These are phyloP conservation scores for Dipsacomyces acuminosporus DNA, from an alignment of 371 early-diverging fungal species.

Conservation along the genomic window DNA sequence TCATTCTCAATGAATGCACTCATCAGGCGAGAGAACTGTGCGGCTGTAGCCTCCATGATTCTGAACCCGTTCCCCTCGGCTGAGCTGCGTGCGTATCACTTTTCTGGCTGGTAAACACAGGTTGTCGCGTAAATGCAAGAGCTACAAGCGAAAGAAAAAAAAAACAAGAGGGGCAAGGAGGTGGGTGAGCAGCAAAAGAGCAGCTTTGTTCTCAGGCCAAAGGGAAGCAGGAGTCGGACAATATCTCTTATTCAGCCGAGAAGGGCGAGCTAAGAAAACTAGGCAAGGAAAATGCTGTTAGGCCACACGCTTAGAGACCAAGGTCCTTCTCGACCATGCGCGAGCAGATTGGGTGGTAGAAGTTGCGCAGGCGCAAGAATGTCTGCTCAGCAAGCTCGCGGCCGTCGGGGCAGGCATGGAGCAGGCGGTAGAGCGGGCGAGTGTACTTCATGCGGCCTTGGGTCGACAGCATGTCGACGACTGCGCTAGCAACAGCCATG, in stretches of 20 bases:
- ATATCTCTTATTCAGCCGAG: too few relatives aligned
- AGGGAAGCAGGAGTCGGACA: too few relatives aligned
- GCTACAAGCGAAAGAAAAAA: too few relatives aligned
- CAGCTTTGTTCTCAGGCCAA: too few relatives aligned
- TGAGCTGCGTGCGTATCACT: too few relatives aligned
- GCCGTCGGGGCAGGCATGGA: constrained; percentile 50
- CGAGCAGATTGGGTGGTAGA: constrained; percentile 93
- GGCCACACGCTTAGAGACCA: constrained; percentile 51
- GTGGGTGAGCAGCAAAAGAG: too few relatives aligned
- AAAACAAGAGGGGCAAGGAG: too few relatives aligned
- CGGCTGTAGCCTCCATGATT: constrained; percentile 41
- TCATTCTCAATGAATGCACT: constrained; percentile 35
- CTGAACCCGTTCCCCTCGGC: too few relatives aligned
- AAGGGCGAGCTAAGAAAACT: too few relatives aligned
- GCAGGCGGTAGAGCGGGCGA: constrained; percentile 67
- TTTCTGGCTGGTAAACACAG: too few relatives aligned
- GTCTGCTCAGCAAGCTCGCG: constrained; percentile 72
- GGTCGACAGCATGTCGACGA: constrained; percentile 70
- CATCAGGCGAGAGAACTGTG: constrained; percentile 45
- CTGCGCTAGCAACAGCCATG: constrained; percentile 68
- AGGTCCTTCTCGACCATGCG: constrained; percentile 78
- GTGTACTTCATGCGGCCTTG: constrained; percentile 97
- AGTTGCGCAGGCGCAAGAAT: constrained; percentile 67
- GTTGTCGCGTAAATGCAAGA: too few relatives aligned
- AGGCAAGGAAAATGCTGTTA: too few relatives aligned